Conservation (phyloP, 768 basidiomycete species). For the Boletus speciosus region DNA sequence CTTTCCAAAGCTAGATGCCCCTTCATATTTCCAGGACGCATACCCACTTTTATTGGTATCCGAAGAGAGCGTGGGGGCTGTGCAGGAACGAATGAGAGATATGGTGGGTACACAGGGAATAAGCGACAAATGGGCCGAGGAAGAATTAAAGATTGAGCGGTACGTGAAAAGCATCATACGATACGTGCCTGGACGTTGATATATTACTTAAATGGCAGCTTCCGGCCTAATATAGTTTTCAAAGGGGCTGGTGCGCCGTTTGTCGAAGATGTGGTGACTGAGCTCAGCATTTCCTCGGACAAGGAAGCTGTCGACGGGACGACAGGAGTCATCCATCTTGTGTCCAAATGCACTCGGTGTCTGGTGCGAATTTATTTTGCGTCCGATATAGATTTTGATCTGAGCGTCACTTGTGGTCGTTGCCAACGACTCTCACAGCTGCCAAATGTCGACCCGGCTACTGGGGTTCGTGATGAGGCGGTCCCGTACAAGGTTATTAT, state of each 20-base stretch:
- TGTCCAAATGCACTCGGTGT: slow-evolving; percentile 70
- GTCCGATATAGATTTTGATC: slow-evolving; percentile 5
- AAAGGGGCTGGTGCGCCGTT: slow-evolving; percentile 62
- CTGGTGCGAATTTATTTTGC: slow-evolving; percentile 46
- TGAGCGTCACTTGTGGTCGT: neutral
- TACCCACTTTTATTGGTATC: slow-evolving; percentile 68
- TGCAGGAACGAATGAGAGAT: slow-evolving; percentile 46
- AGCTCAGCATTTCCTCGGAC: slow-evolving; percentile 49
- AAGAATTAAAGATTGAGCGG: slow-evolving; percentile 57
- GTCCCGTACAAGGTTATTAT: slow-evolving; percentile 74
- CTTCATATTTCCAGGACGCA: slow-evolving; percentile 62
- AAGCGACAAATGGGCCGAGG: slow-evolving; percentile 49
- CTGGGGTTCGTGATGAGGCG: slow-evolving; percentile 63
- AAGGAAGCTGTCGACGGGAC: slow-evolving; percentile 15
- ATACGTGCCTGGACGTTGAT: slow-evolving; percentile 2
- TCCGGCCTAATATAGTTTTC: slow-evolving; percentile 74
- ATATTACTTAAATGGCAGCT: slow-evolving; percentile 39
- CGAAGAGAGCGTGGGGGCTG: slow-evolving; percentile 56
- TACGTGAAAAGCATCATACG: slow-evolving; percentile 25
- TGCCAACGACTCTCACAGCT: slow-evolving; percentile 41
- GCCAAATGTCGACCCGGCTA: slow-evolving; percentile 66
- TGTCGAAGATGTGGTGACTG: slow-evolving; percentile 67
- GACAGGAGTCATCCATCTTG: slow-evolving; percentile 44
- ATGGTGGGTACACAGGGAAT: slow-evolving; percentile 49
- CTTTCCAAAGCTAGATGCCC: slow-evolving; percentile 58